Percentiles rank a stretch among this genome's conserved stretches.
phyloP scores from a whole-genome alignment of 768 basidiomycete species.

The Russula emetica region DNA sequence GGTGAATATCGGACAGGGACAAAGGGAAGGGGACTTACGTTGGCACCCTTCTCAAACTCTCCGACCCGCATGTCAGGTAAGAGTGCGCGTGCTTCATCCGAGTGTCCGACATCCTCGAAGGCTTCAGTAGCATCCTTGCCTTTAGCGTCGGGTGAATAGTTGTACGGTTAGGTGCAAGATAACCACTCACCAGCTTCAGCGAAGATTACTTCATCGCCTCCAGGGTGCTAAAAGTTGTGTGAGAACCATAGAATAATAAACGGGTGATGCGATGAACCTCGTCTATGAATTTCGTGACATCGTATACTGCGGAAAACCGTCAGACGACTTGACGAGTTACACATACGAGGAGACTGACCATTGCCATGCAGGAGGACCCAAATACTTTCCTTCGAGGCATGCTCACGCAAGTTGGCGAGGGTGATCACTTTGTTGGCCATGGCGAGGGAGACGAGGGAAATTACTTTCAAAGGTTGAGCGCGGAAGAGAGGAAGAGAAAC shows the following conservation, averaged over 20 bases:
- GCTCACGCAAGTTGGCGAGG: conserved; percentile 70
- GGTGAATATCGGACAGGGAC: not conserved
- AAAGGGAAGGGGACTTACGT: conserved; percentile 31
- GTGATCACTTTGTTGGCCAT: conserved; percentile 53
- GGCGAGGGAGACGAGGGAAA: conserved; percentile 15
- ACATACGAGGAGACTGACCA: conserved; percentile 43
- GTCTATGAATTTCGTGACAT: conserved; percentile 90
- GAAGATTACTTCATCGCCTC: conserved; percentile 96
- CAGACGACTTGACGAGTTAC: conserved; percentile 24
- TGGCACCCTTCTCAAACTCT: conserved; percentile 55
- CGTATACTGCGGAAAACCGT: conserved; percentile 62
- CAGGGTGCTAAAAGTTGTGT: conserved; percentile 64
- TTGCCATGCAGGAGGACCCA: conserved; percentile 84
- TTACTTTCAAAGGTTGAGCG: conserved; percentile 22
- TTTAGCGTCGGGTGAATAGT: conserved; percentile 34
- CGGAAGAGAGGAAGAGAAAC: conserved; percentile 26
- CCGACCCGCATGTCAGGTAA: conserved; percentile 85
- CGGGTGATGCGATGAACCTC: conserved; percentile 50
- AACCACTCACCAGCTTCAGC: conserved; percentile 74
- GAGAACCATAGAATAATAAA: conserved; percentile 2
- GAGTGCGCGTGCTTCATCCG: conserved; percentile 96
- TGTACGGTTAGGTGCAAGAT: conserved; percentile 2
- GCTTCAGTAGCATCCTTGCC: conserved; percentile 96
- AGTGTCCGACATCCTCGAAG: conserved; percentile 99
- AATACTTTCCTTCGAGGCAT: conserved; percentile 70